Evolutionary conservation across 441 rosid species (phyloP), one percentile per base, ranked within the genome.

Genomic region (Corymbia citriodora): DNA sequence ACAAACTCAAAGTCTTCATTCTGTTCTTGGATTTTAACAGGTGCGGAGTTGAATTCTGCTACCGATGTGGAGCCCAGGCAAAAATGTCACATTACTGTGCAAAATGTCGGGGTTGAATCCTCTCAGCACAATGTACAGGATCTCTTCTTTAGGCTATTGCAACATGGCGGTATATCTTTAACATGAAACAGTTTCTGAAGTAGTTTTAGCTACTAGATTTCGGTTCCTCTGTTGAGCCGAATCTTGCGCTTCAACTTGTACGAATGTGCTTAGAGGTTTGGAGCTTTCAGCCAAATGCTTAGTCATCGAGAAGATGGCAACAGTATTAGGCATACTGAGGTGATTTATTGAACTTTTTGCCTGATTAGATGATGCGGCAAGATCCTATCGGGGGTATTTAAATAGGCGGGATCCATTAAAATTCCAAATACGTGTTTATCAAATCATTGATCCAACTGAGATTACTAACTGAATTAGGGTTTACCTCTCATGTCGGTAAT

Each of bases 41-140:
- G 92, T 96, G 97, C 90, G 95, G 95, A 48, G 83, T 92, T 70
- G 92, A 91, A 85, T 95, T 95, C 92, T 94, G 96, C 87, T 96
- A 95, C 92, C 68, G 68, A 9, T 96, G 98, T 90, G 96, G 96
- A 90, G 33, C 90, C 55, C 65, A 90, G 52, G 79, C 89, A 2
- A 87, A 45, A 55, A 3, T 6, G 29, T 0, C 90, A 31, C 95
- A 96, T 90, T 92, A 79, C 88, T 96, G 97, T 86, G 19, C 55
- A 21, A 45, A 27, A 8, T 96, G 97, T 87, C 91, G 40, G 88
- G 87, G 83, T 90, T 94, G 89, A 92, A 54, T 45, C 29, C 85
- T 45, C 85, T 45, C 10, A 6, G 15, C 53, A 48, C 2, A 2
- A 45, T 79, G 52, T 45, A 79, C 52, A 45, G 14, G 23, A 7